Evolutionary conservation across 2,329 filamentous ascomycete genomes (phyloP), one percentile per base, ranked within the genome.

Genomic region (Coniochaeta hoffmannii): DNA sequence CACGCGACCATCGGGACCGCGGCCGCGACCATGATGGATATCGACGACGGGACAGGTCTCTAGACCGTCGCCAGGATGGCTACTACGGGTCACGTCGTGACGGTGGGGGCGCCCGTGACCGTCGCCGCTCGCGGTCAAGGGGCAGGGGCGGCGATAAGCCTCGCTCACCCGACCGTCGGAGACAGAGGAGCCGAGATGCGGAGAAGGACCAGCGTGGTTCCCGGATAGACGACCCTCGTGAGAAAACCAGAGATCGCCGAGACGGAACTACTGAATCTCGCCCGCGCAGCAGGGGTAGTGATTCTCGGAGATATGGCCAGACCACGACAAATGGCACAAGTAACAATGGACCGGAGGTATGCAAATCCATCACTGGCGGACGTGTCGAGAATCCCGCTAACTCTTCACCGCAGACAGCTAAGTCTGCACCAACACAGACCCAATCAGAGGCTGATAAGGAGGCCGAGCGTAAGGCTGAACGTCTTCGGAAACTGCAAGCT

Each of bases 401-500:
- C 61, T 57, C 59, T 56, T 41, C 31, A 32, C 60, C 53, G 53
- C 74, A 88, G 82, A 65, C 72, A 59, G 75, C 77, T 54, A 86
- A 85, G 65, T 70, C 76, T 46, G 69, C 77, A 62, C 67, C 78
- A 55, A 67, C 77, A 54, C 71, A 75, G 46, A 71, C 72, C 17
- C 84, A 84, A 64, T 77, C 82, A 30, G 88, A 90, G 64, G 82
- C 83, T 58, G 85, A 90, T 52, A 90, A 88, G 66, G 90, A 92
- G 69, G 88, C 87, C 53, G 89, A 93, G 69, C 79, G 88, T 59
- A 90, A 92, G 69, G 88, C 87, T 52, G 89, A 93, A 69, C 79
- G 89, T 59, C 77, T 91, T 44, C 89, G 89, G 28, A 92, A 90
- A 67, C 73, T 96, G 28, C 89, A 93, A 68, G 89, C 89, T 56